These are phyloP conservation scores for Persicaria tinctoria DNA, from an alignment of 148 eudicot species.

Conservation along the genomic window DNA sequence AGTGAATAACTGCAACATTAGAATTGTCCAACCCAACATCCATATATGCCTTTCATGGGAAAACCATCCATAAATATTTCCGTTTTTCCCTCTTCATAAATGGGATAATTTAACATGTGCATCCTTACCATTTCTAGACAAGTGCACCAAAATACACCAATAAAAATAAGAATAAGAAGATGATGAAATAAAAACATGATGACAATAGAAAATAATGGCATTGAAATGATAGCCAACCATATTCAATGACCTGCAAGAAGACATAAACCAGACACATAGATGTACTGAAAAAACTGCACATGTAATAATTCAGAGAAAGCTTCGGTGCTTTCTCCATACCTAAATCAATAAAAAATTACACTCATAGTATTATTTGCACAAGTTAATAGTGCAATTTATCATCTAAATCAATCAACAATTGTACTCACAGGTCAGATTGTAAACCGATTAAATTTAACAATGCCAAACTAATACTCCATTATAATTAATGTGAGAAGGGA, in stretches of 20 bases:
- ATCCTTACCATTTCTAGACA: background rate
- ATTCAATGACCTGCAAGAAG: too few relatives aligned
- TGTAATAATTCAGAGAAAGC: background rate
- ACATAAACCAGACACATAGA: too few relatives aligned
- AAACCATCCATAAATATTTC: too few relatives aligned
- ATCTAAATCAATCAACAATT: background rate
- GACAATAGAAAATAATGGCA: background rate
- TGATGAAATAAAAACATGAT: background rate
- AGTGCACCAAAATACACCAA: background rate
- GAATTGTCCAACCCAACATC: background rate
- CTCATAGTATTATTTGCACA: too few relatives aligned
- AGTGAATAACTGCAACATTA: too few relatives aligned
- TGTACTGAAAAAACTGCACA: too few relatives aligned
- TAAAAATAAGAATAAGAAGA: background rate
- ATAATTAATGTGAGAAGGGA: background rate
- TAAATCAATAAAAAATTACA: too few relatives aligned
- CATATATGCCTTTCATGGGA: background rate
- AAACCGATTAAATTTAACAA: too few relatives aligned
- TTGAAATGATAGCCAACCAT: background rate
- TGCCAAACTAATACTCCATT: too few relatives aligned
- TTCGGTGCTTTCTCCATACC: too few relatives aligned
- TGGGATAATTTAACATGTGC: background rate
- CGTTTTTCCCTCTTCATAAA: background rate
- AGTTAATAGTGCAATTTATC: background rate
- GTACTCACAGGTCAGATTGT: too few relatives aligned